These are phyloP conservation scores for Phytophthora podocarpi DNA, from an alignment of 352 stramenopile genomes.

Conservation along the genomic window DNA sequence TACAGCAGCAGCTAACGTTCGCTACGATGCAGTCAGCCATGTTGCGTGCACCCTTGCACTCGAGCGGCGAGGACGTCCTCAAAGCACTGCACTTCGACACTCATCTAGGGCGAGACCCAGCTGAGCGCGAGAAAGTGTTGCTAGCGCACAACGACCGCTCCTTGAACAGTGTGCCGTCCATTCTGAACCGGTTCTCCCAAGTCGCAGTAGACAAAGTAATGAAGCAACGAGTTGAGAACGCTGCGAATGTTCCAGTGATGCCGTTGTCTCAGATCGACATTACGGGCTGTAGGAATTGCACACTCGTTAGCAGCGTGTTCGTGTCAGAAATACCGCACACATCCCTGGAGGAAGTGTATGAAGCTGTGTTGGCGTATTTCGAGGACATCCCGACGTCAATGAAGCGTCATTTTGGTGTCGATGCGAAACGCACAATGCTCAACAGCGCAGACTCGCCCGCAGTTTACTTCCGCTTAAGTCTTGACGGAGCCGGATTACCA, in stretches of 20 bases:
- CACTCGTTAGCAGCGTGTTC: slow-evolving; percentile 58
- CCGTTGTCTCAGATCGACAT: slow-evolving; percentile 36
- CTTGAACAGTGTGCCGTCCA: slow-evolving; percentile 18
- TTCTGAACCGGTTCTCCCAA: slow-evolving; percentile 27
- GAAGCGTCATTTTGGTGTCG: slow-evolving; percentile 37
- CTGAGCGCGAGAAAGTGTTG: slow-evolving; percentile 23
- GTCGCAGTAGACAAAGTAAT: slow-evolving; percentile 31
- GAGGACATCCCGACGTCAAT: slow-evolving; percentile 25
- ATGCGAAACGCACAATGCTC: slow-evolving; percentile 19
- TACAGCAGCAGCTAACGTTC: slow-evolving; percentile 58
- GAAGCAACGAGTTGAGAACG: slow-evolving; percentile 8
- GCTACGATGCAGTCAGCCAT: slow-evolving; percentile 44
- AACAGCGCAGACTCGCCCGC: slow-evolving; percentile 13
- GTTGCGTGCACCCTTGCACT: slow-evolving; percentile 30
- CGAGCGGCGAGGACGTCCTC: slow-evolving; percentile 24
- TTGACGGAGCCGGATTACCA: slow-evolving; percentile 14
- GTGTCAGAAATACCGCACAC: slow-evolving; percentile 51
- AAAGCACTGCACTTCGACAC: slow-evolving; percentile 29
- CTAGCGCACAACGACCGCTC: slow-evolving; percentile 22
- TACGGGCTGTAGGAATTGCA: slow-evolving; percentile 28
- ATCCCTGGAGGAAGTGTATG: slow-evolving; percentile 36
- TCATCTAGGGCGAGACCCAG: slow-evolving; percentile 9
- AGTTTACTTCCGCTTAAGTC: slow-evolving; percentile 23
- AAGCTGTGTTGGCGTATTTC: slow-evolving; percentile 24
- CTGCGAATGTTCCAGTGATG: slow-evolving; percentile 5